Evolutionary conservation across 2,329 filamentous ascomycete species (phyloP).

Genomic region (Aphanoascus verrucosus): DNA sequence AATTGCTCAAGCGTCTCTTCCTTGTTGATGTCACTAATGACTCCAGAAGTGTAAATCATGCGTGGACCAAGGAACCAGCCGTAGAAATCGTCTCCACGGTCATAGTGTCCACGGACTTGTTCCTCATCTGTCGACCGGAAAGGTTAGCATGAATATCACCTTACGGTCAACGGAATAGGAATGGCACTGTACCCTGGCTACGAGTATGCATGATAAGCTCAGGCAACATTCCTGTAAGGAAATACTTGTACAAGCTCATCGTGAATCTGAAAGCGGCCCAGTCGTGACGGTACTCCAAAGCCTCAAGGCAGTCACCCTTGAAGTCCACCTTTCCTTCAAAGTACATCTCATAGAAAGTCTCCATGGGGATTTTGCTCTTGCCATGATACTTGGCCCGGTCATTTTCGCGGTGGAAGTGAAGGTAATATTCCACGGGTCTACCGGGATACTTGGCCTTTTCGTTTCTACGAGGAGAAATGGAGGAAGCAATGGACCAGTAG

Average conservation of each 20-base stretch:
- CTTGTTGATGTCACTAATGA: constrained; percentile 75
- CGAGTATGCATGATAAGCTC: constrained; percentile 89
- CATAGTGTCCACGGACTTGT: constrained; percentile 95
- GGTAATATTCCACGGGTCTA: constrained; percentile 80
- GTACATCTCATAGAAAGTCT: constrained; percentile 97
- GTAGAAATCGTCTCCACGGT: constrained; percentile 97
- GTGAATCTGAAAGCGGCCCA: constrained; percentile 96
- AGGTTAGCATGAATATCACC: not conserved
- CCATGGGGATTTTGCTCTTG: constrained; percentile 44
- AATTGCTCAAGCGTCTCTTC: constrained; percentile 91
- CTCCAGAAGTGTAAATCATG: constrained; percentile 96
- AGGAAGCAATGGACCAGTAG: constrained; percentile 73
- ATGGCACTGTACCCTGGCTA: constrained; percentile 55
- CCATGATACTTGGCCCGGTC: constrained; percentile 39
- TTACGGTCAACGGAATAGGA: not conserved
- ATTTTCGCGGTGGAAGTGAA: constrained; percentile 38
- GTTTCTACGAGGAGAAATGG: constrained; percentile 77
- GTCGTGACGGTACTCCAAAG: constrained; percentile 89
- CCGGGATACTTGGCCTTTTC: constrained; percentile 84
- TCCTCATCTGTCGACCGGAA: constrained; percentile 62
- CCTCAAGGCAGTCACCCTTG: constrained; percentile 83
- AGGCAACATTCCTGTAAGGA: constrained; percentile 76
- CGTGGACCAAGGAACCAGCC: constrained; percentile 95
- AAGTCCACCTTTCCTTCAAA: constrained; percentile 91
- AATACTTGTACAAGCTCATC: constrained; percentile 70